phyloP scores from a whole-genome alignment of 1,284 basidiomycete species.

The Cryptococcus sp. region DNA sequence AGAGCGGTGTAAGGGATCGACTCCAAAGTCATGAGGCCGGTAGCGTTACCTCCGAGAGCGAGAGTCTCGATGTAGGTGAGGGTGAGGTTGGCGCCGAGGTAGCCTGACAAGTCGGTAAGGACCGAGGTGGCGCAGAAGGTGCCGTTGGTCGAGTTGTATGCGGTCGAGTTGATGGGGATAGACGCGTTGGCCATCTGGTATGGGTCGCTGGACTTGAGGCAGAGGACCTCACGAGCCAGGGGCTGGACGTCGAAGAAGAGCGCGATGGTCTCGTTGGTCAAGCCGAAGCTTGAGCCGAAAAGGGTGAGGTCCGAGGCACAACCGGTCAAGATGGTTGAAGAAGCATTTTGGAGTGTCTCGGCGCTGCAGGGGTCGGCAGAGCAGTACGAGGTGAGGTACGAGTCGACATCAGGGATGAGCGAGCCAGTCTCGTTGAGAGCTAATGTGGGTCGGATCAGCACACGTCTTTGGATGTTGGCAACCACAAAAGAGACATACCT shows the following conservation, averaged over 20 bases:
- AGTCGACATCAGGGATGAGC: slow-evolving; percentile 40
- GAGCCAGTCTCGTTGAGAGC: slow-evolving; percentile 36
- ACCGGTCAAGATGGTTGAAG: slow-evolving; percentile 27
- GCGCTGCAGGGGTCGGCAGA: slow-evolving; percentile 41
- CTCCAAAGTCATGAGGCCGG: slow-evolving; percentile 25
- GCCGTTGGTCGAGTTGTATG: slow-evolving; percentile 42
- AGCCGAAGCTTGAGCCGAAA: slow-evolving; percentile 30
- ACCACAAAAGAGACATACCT: slow-evolving; percentile 9
- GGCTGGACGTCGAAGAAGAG: slow-evolving; percentile 38
- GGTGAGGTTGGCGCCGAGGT: slow-evolving; percentile 45
- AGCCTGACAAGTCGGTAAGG: slow-evolving; percentile 36
- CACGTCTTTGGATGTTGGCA: not conserved
- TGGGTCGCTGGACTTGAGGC: slow-evolving; percentile 34
- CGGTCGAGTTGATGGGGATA: slow-evolving; percentile 21
- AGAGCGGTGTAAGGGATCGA: slow-evolving; percentile 31
- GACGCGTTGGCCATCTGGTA: slow-evolving; percentile 20
- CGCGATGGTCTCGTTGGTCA: slow-evolving; percentile 33
- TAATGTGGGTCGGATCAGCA: slow-evolving; percentile 2
- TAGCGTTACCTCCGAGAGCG: slow-evolving; percentile 37
- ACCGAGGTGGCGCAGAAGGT: slow-evolving; percentile 48
- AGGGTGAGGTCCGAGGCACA: slow-evolving; percentile 42
- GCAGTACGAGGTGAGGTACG: slow-evolving; percentile 43
- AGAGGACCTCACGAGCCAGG: slow-evolving; percentile 46
- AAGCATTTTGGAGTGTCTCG: slow-evolving; percentile 35
- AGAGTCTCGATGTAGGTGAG: slow-evolving; percentile 32